phyloP scores from a whole-genome alignment of 2,329 filamentous ascomycete genomes.

The Zasmidium cellare region DNA sequence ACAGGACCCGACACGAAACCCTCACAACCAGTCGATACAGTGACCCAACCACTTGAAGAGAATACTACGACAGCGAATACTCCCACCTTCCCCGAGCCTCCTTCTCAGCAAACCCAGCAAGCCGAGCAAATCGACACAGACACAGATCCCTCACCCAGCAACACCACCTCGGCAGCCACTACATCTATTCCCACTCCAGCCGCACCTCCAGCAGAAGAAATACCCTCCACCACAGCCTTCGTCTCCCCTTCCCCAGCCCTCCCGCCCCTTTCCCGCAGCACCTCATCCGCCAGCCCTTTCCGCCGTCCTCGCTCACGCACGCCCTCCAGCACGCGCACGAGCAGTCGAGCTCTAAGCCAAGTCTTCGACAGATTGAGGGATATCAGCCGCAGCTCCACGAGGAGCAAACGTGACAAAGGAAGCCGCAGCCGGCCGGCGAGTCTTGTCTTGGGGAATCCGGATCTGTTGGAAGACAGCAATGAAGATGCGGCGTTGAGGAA shows the following conservation, averaged over 20 bases:
- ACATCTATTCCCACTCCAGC: neutral
- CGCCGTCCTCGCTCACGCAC: conserved; percentile 7
- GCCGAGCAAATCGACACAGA: neutral
- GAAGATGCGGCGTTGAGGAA: neutral
- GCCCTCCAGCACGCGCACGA: neutral
- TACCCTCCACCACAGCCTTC: conserved; percentile 4
- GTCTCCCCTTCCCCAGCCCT: neutral
- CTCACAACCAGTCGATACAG: neutral
- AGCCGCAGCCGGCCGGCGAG: conserved; percentile 21
- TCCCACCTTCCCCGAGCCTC: neutral
- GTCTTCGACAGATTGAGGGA: conserved; percentile 17
- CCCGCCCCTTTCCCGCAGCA: neutral
- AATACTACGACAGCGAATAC: neutral
- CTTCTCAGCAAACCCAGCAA: neutral
- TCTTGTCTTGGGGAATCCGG: conserved; percentile 11
- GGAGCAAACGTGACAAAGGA: neutral
- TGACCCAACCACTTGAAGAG: neutral
- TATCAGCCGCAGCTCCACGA: conserved; percentile 14
- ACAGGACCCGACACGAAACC: neutral
- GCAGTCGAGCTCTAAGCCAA: conserved; percentile 16
- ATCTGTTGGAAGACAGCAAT: conserved; percentile 7
- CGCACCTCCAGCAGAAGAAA: neutral
- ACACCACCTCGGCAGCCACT: neutral
- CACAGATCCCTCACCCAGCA: neutral
- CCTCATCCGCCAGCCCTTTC: conserved; percentile 6